Base-by-base conservation (phyloP, 2,329 filamentous ascomycete species). In the Alternaria metachromatica region DNA sequence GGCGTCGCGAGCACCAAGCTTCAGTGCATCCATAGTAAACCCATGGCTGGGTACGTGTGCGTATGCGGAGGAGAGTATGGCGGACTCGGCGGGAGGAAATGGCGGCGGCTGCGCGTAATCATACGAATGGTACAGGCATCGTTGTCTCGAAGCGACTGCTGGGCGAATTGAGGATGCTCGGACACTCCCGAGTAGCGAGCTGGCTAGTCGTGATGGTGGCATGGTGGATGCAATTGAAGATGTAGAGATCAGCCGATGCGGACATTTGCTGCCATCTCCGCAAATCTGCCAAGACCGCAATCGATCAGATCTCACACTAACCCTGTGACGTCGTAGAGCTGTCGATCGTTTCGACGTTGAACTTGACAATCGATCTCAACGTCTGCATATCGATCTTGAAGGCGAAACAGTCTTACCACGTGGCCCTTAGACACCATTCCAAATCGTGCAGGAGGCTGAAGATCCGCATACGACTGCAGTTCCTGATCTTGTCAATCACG, bases 1-100 rank as follows among this genome's bases (percentile, higher is more conserved):
- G 18, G 90, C 89, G 74, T 97, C 93, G 74, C 89, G 89, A 64
- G 93, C 93, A 65, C 95, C 96, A 21, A 92, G 87, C 46, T 88
- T 87, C 10, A 99, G 86, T 1, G 94, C 85, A 20, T 87, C 85
- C 53, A 85, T 82, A 0, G 93, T 92, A 85, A 98, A 99, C 77
- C 96, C 96, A 78, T 93, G 87, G 55, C 86, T 80, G 18, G 94
- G 93, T 10, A 98, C 89, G 78, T 97, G 92, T 28, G 82, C 78
- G 72, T 96, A 88, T 18, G 94, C 91, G n/a, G 93, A 89, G 49
- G 90, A 86, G 66, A 99, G 91, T 77, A 98, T 96, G 60, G 87
- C 83, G 46, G 86, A 83, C 84, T 97, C 93, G 78, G 87, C 85
- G 66, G 84, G 80, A 75, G 86, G 88, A 84, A 93, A 96, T 65